Evolutionary conservation across 2,329 filamentous ascomycete genomes (phyloP), one percentile per base, ranked within the genome.

Genomic region (Neonectria neomacrospora): DNA sequence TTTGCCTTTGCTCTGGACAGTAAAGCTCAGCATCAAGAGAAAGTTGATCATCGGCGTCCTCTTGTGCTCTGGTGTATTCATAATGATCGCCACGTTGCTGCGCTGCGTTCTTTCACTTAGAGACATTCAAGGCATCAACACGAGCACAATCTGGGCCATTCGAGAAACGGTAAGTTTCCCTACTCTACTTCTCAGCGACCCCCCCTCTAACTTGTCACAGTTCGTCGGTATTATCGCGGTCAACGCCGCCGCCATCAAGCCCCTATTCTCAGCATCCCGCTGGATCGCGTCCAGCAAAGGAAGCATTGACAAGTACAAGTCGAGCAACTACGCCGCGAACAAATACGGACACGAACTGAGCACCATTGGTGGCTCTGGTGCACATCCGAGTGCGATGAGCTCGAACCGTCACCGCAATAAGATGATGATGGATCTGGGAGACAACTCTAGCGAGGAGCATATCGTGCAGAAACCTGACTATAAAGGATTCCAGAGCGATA

Each of bases 181-280:
- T 8, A 20, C 8, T 22, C 7, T 9, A 37, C 14, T n/a, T 16
- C n/a, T n/a, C n/a, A n/a, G n/a, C n/a, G n/a, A n/a, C n/a, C n/a
- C n/a, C n/a, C n/a, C n/a, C n/a, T n/a, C 63, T 61, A 20, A 64
- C 54, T 5, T 11, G 11, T 6, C 20, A n/a, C 52, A 80, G 76
- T 81, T 82, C 44, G 76, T 82, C 32, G 80, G 74, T n/a, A 79
- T 81, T 52, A 76, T 82, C 37, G 79, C 78, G 48, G 77, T 80
- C 53, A 81, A 80, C 58, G 73, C 77, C n/a, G 77, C 80, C 2
- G 74, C 74, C 20, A 80, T 82, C 61, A 80, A 79, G 32, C 78
- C 79, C 2, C 69, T 80, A 14, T 80, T 81, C 71, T 76, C 73
- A 4, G 69, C 67, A 8, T 66, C 68, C 14, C 69, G 70, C 28